phyloP scores from a whole-genome alignment of 495 filamentous ascomycete genomes.

The Corynascus novoguineensis region DNA sequence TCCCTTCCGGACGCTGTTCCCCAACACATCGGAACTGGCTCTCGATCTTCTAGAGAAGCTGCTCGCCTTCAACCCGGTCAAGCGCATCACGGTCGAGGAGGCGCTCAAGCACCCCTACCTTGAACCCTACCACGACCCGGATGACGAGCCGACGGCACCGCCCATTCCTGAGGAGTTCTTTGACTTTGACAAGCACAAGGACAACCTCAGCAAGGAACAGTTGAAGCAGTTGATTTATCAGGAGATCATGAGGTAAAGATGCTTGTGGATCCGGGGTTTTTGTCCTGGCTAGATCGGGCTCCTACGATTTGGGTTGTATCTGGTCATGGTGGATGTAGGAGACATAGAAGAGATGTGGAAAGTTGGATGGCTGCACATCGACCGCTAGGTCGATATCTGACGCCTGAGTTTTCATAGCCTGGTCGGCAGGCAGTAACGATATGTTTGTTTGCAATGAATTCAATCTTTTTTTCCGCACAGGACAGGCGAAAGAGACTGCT shows the following conservation, averaged over 20 bases:
- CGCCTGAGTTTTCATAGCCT: neutral
- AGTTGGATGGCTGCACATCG: neutral
- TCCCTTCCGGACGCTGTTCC: conserved; percentile 94
- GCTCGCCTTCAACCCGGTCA: conserved; percentile 95
- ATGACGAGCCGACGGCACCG: conserved; percentile 94
- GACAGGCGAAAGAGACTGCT: neutral
- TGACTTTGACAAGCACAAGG: conserved; percentile 99
- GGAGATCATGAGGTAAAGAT: conserved; percentile 90
- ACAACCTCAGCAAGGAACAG: conserved; percentile 96
- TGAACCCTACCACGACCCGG: conserved; percentile 97
- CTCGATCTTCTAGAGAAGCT: conserved; percentile 93
- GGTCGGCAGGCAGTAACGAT: neutral
- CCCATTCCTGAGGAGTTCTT: conserved; percentile 99
- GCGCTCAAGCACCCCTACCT: conserved; percentile 96
- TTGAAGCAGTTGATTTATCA: conserved; percentile 94
- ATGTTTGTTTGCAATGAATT: neutral
- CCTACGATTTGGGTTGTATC: neutral
- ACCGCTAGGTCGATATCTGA: neutral
- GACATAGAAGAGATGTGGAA: neutral
- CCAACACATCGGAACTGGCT: conserved; percentile 89
- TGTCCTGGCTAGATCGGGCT: too few relatives aligned
- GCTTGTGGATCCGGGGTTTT: neutral
- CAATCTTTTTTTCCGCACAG: neutral
- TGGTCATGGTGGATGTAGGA: neutral
- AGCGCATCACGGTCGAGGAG: conserved; percentile 96